Evolutionary conservation across 495 filamentous ascomycete species (phyloP).

Genomic region (Cladorrhinum samala): DNA sequence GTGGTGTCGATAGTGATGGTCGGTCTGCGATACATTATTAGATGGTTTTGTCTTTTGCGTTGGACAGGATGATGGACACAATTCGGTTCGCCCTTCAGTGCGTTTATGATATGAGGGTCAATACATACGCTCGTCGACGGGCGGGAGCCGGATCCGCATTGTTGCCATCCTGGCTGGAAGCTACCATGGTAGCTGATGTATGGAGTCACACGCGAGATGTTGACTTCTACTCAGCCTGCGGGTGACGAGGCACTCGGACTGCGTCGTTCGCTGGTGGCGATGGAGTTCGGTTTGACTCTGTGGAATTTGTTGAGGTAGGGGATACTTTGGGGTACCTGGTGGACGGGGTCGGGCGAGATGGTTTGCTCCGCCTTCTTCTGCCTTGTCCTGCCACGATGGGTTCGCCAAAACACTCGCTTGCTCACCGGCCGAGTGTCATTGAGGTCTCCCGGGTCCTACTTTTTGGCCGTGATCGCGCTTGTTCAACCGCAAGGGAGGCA

Average conservation of each 20-base stretch:
- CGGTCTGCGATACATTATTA: slow-evolving; percentile 37
- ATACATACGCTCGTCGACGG: slow-evolving; percentile 27
- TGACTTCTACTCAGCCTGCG: slow-evolving; percentile 10
- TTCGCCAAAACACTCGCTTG: background rate
- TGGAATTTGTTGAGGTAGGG: background rate
- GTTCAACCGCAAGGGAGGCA: no score
- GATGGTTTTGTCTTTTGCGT: slow-evolving; percentile 1
- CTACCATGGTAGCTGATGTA: slow-evolving; percentile 23
- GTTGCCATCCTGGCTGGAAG: slow-evolving; percentile 10
- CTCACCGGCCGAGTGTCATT: slow-evolving; percentile 4
- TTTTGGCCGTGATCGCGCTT: no score
- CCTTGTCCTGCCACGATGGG: slow-evolving; percentile 16
- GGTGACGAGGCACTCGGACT: slow-evolving; percentile 5
- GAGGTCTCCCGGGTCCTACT: slow-evolving; percentile 7
- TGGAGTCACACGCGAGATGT: slow-evolving; percentile 11
- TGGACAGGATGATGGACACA: slow-evolving; percentile 2
- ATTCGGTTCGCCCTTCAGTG: background rate
- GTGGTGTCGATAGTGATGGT: slow-evolving; percentile 75
- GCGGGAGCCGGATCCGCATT: slow-evolving; percentile 15
- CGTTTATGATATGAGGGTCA: background rate
- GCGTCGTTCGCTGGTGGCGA: slow-evolving; percentile 9
- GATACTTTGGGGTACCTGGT: no score
- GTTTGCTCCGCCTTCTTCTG: slow-evolving; percentile 1
- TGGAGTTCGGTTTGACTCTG: background rate
- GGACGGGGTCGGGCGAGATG: background rate